Conservation (phyloP, 2,329 filamentous ascomycete genomes). For the Ophiostoma sp. region DNA sequence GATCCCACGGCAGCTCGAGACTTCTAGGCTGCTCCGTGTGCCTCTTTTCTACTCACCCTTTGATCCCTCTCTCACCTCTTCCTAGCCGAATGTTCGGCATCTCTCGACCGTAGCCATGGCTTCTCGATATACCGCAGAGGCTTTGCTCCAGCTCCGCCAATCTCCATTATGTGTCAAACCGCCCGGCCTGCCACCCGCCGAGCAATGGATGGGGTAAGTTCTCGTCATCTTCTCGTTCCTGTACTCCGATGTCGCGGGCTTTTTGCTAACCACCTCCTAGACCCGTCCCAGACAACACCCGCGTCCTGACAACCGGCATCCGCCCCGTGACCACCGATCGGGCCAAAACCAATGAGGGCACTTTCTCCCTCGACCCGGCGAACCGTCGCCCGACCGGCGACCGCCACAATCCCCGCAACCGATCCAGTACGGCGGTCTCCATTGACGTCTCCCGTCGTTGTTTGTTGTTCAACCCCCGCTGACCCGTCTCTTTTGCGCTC, state of each 20-base stretch:
- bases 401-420: slow-evolving; percentile 57
- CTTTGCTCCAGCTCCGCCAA: slow-evolving; percentile 71
- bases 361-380: slow-evolving; percentile 49
- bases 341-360: slow-evolving; percentile 47
- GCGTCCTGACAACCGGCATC: slow-evolving; percentile 38
- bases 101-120: slow-evolving; percentile 43
- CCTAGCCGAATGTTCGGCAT: slow-evolving; percentile 18
- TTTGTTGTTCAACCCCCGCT: slow-evolving; percentile 31
- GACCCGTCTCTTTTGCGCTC: not conserved
- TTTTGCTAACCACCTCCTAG: slow-evolving; percentile 22
- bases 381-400: slow-evolving; percentile 55
- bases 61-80: not conserved
- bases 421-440: slow-evolving; percentile 49
- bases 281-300: slow-evolving; percentile 20
- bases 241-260: slow-evolving; percentile 20
- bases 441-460: slow-evolving; percentile 8
- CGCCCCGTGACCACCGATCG: slow-evolving; percentile 48
- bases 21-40: slow-evolving; percentile 2
- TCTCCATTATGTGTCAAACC: slow-evolving; percentile 86
- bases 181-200: slow-evolving; percentile 72
- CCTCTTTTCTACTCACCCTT: not conserved
- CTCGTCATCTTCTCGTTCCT: not conserved
- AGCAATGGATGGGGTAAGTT: slow-evolving; percentile 94
- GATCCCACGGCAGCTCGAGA: slow-evolving; percentile 6
- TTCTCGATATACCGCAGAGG: slow-evolving; percentile 71